Evolutionary conservation across 129 eudicot genomes (phyloP), one percentile per base, ranked within the genome.

Genomic region (Ambrosia artemisiifolia): DNA sequence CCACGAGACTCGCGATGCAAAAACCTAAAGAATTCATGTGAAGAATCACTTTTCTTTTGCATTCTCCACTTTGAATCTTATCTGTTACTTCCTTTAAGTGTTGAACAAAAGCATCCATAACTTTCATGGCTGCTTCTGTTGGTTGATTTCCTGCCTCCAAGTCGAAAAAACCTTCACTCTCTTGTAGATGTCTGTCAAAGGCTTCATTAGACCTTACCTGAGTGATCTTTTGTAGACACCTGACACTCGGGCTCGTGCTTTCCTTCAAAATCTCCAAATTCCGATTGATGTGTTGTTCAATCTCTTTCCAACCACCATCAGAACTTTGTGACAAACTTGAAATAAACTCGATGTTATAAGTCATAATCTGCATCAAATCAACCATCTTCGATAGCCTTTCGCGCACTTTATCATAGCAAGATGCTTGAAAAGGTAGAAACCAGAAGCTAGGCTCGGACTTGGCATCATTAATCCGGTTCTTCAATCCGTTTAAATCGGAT

Each of bases 381-480:
- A 54, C 87, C 80, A 83, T 86, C 13, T 81, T 86, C 14, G 87
- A 70, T 67, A 91, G 36, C 18, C 88, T 80, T 13, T 18, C 67
- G 4, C 59, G 60, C 42, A 83, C 74, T 55, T 70, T 74, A 64
- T 69, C 53, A 65, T 91, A 91, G 57, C 80, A 75, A 63, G 81
- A 64, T 19, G 68, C 77, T 0, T 74, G 68, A 6, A 91, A 91
- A 6, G 93, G 91, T 47, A 74, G 24, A 63, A 82, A 91, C 85
- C 90, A 91, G 76, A 91, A 91, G 65, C 83, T 61, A 7, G 97
- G 97, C 55, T 91, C 97, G 53, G 75, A 42, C 46, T 73, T 83
- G 0, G 97, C 91, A 17, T 86, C 82, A n/a, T 59, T 69, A 13
- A 59, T 78, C 24, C 76, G 46, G 53, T 40, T 78, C 55, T 81